Evolutionary conservation across 2,329 filamentous ascomycete genomes (phyloP).

Genomic region (Pseudogymnoascus sp.): DNA sequence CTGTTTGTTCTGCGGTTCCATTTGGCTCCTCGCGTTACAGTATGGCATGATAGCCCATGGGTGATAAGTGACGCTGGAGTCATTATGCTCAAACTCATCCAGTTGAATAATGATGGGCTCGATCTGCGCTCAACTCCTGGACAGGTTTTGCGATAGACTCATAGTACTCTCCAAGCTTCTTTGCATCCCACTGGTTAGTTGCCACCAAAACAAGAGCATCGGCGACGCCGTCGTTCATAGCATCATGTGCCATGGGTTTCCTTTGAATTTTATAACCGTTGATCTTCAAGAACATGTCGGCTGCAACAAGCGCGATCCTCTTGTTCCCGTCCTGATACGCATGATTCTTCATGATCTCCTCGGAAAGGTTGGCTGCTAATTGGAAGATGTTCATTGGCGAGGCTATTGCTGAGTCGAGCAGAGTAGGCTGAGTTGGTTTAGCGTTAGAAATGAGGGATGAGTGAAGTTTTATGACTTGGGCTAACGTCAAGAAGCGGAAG

Average conservation of each 20-base stretch:
- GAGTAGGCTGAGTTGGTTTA: not conserved
- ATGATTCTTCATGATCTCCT: not conserved
- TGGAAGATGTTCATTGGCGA: not conserved
- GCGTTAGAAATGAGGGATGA: not conserved
- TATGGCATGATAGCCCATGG: no score
- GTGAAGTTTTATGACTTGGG: not conserved
- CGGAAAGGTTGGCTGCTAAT: not conserved
- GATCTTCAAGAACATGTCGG: not conserved
- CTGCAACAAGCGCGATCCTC: not conserved
- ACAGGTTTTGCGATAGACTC: not conserved
- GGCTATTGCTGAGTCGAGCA: not conserved
- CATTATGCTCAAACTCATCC: no score
- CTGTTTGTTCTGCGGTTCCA: no score
- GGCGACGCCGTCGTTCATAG: not conserved
- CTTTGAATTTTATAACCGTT: not conserved
- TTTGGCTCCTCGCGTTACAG: no score
- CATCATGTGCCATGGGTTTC: not conserved
- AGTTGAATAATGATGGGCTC: no score
- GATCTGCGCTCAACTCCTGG: not conserved
- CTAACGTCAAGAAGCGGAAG: not conserved
- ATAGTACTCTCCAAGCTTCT: not conserved
- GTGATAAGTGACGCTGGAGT: no score
- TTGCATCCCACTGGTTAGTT: not conserved
- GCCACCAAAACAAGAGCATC: not conserved
- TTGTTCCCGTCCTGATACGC: not conserved